Conservation (phyloP, 148 eudicot genomes). For the Oxyria digyna region DNA sequence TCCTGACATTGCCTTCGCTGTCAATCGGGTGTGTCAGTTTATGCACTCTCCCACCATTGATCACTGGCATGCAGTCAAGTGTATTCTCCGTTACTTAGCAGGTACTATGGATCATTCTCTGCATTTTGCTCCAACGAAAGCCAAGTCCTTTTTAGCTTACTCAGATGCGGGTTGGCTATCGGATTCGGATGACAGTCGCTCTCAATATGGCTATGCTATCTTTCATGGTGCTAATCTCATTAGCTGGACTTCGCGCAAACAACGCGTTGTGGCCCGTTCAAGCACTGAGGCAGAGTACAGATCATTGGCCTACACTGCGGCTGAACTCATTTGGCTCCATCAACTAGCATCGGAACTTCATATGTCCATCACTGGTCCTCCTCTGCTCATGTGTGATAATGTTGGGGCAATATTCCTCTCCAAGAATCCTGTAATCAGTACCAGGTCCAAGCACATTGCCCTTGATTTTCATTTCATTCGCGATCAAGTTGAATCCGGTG, state of each 20-base stretch:
- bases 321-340: no score
- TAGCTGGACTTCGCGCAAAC: background rate
- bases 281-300: background rate
- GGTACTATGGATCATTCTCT: background rate
- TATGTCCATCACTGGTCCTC: no score
- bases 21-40: background rate
- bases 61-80: background rate
- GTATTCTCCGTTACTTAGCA: background rate
- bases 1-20: no score
- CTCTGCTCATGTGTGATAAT: no score
- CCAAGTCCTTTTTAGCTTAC: background rate
- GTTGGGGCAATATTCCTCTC: no score
- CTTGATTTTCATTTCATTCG: no score
- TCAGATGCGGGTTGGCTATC: background rate
- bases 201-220: background rate
- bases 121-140: no score
- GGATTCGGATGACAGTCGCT: background rate
- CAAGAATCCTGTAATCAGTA: no score
- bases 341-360: no score
- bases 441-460: no score
- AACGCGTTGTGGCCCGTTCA: background rate
- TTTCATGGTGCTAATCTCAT: background rate
- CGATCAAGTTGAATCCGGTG: no score
- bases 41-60: background rate
- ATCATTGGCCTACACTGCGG: no score